These are phyloP conservation scores for Colletotrichum agaves DNA, from an alignment of 2,329 filamentous ascomycete species.

Conservation along the genomic window DNA sequence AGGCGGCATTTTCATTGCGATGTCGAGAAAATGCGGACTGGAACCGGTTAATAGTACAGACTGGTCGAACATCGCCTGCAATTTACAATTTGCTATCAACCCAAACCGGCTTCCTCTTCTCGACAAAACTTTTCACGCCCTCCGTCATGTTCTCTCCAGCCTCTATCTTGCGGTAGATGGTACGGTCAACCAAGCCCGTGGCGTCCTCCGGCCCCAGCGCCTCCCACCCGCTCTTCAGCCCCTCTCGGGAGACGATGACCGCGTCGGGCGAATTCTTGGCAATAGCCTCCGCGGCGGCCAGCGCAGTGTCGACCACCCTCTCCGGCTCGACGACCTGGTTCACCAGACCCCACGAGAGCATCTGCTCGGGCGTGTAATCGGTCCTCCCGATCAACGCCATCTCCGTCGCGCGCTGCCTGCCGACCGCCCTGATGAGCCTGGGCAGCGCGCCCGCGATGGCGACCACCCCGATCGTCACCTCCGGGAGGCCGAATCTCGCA, in stretches of 20 bases:
- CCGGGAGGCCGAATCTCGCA: conserved; percentile 76
- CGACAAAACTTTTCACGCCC: conserved; percentile 79
- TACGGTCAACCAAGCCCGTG: conserved; percentile 66
- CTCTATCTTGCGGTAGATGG: conserved; percentile 69
- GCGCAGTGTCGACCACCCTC: conserved; percentile 65
- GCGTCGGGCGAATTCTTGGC: conserved; percentile 78
- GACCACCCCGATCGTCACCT: conserved; percentile 76
- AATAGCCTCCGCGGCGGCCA: conserved; percentile 70
- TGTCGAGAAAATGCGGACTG: neutral
- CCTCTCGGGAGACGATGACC: conserved; percentile 78
- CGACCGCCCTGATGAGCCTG: conserved; percentile 72
- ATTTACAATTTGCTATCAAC: conserved; percentile 67
- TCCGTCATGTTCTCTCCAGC: conserved; percentile 79
- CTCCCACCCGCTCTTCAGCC: conserved; percentile 79
- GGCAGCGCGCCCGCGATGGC: conserved; percentile 78
- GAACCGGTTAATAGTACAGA: neutral
- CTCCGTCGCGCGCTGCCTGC: conserved; percentile 75
- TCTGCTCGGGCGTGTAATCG: conserved; percentile 67
- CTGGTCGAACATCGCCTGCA: neutral
- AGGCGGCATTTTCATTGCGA: neutral
- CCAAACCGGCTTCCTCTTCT: conserved; percentile 78
- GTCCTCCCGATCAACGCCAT: conserved; percentile 72
- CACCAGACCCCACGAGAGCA: conserved; percentile 75
- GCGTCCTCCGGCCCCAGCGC: conserved; percentile 71
- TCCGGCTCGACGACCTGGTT: conserved; percentile 67